Percentiles rank a stretch among this genome's conserved stretches.
phyloP scores from a whole-genome alignment of 371 early-diverging fungal genomes.

The Mortierella sp. region DNA sequence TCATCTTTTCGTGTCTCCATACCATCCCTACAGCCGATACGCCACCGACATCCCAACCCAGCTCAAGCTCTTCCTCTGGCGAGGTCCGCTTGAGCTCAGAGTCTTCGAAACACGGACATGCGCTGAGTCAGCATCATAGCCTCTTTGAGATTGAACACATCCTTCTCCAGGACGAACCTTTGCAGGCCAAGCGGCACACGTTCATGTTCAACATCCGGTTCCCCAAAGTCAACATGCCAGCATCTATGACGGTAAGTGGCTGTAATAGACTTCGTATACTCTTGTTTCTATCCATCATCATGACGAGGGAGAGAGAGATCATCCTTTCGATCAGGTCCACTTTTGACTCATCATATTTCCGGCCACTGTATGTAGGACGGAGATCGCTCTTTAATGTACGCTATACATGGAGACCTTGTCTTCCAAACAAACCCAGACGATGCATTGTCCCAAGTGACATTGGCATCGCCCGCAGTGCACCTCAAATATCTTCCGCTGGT shows the following conservation, averaged over 20 bases:
- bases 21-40: slow-evolving; percentile 19
- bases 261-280: no score
- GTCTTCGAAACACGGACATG: slow-evolving; percentile 1
- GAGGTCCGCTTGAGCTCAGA: slow-evolving; percentile 15
- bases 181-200: slow-evolving; percentile 38
- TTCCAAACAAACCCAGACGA: slow-evolving; percentile 35
- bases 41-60: slow-evolving; percentile 1
- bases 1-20: slow-evolving; percentile 32
- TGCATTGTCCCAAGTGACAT: slow-evolving; percentile 5
- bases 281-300: not conserved
- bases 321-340: not conserved
- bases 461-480: slow-evolving; percentile 26
- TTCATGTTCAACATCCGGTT: slow-evolving; percentile 51
- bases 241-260: slow-evolving; percentile 36
- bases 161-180: slow-evolving; percentile 30
- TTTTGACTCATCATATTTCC: not conserved
- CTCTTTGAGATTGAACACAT: slow-evolving; percentile 41
- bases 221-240: slow-evolving; percentile 43
- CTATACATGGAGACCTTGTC: slow-evolving; percentile 30
- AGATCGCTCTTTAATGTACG: slow-evolving; percentile 27
- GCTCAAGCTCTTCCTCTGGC: not conserved
- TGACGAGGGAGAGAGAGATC: not conserved
- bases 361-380: slow-evolving; percentile 25
- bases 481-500: slow-evolving; percentile 45
- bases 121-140: slow-evolving; percentile 4